Conservation (phyloP, 106 monocot species). For the Narthecium ossifragum region DNA sequence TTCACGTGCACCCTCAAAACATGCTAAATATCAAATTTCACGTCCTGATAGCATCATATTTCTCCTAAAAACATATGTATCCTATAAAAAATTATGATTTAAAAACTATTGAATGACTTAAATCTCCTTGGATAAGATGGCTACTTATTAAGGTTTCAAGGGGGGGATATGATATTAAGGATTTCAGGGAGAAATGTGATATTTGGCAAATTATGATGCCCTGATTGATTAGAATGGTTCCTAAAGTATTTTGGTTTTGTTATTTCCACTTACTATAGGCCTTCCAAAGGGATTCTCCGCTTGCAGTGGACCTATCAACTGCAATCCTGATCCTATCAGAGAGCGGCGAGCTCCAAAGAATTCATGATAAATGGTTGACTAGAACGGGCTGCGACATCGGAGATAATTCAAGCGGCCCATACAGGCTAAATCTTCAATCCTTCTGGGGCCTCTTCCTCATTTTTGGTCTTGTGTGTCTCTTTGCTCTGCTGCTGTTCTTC, state of each 20-base stretch:
- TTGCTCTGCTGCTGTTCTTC: conserved; percentile 11
- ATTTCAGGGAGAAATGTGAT: too few species aligned
- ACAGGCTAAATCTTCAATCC: conserved; percentile 1
- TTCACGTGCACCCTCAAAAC: too few species aligned
- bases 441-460: conserved; percentile 18
- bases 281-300: conserved; percentile 7
- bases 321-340: conserved; percentile 16
- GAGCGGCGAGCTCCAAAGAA: conserved; percentile 17
- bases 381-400: neutral
- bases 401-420: neutral
- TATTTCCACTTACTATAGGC: conserved; percentile 3
- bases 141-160: too few species aligned
- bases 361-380: conserved; percentile 19
- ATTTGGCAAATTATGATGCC: neutral
- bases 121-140: neutral
- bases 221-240: neutral
- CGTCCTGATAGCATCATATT: too few species aligned
- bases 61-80: too few species aligned
- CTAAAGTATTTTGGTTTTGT: neutral
- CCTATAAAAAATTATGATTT: neutral
- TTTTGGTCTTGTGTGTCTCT: conserved; percentile 4
- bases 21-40: too few species aligned
- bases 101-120: neutral
- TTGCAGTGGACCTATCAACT: conserved; percentile 13
- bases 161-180: too few species aligned